Base-by-base conservation (phyloP, 1,284 basidiomycete species). In the Naganishia liquefaciens region DNA sequence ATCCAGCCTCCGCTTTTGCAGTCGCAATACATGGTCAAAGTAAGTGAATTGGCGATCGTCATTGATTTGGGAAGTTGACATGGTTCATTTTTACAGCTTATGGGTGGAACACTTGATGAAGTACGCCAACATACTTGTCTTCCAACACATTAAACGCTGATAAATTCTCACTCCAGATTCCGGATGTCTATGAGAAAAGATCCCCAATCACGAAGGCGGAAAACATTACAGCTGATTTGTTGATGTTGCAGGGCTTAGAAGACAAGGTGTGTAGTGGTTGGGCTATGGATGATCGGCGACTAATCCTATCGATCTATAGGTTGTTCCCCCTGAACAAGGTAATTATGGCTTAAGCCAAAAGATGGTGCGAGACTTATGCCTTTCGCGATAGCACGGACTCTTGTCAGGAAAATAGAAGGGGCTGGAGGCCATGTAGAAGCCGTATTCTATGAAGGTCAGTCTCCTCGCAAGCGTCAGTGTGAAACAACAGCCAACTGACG, bases 91-190 rank as follows among this genome's bases (percentile, higher is more conserved):
- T n/a, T n/a, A 30, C 40, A 68, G 50, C 70, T 80, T 3, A 71
- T 80, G 53, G 79, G 80, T 9, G 79, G 78, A 0, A 77, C 73
- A 0, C 75, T 75, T 2, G 60, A 69, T 0, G 70, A 74, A 17
- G 63, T 60, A 44, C 46, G 63, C 27, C 21, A 9, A 1, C 17
- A 10, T 46, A n/a, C 15, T 11, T 49, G 21, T 21, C 21, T 25
- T 25, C 9, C 21, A 49, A 6, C 23, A 6, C 19, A 27, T 15
- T 6, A 21, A 21, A 3, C 47, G 43, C n/a, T 19, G 43, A 46
- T 17, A 25, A 6, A 47, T 47, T 21, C 13, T 42, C 10, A 28
- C 40, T 17, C 9, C 17, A 60, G 57, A 68, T 75, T 0, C 78
- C 79, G 1, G 49, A 77, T 2, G 46, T 76, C 11, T 80, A 80